Conservation (phyloP, 192 early-diverging fungal genomes). For the Backusella tuberculispora region DNA sequence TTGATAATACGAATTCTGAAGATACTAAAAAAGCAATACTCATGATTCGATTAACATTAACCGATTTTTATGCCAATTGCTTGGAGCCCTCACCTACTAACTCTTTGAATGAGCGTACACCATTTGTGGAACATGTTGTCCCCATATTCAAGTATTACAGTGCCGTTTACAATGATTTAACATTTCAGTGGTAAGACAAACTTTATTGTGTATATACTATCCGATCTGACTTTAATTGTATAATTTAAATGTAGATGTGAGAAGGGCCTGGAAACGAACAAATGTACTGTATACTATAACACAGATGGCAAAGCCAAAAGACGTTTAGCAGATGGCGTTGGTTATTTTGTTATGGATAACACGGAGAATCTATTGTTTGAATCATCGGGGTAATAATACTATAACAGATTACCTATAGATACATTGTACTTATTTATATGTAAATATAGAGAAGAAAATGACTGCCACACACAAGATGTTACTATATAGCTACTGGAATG, state of each 20-base stretch:
- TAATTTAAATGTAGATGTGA: constrained; percentile 1
- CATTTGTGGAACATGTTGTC: not conserved
- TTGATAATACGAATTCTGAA: not conserved
- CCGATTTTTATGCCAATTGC: not conserved
- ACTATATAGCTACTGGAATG: not conserved
- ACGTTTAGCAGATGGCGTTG: not conserved
- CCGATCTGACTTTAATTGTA: not conserved
- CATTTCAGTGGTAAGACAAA: constrained; percentile 3
- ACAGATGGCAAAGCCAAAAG: not conserved
- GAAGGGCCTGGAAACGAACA: not conserved
- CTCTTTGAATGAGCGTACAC: not conserved
- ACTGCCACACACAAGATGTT: not conserved
- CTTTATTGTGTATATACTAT: not conserved
- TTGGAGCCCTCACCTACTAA: not conserved
- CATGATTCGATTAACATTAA: not conserved
- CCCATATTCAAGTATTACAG: constrained; percentile 2
- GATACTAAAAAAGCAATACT: not conserved
- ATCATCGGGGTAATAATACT: not conserved
- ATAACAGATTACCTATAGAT: not conserved
- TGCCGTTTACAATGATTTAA: not conserved
- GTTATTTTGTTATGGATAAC: not conserved
- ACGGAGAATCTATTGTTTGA: not conserved
- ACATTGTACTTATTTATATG: not conserved
- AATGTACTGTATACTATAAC: not conserved
- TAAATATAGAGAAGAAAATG: not conserved